Evolutionary conservation across 1,284 basidiomycete species (phyloP).

Genomic region (Boletus hoseneyae): DNA sequence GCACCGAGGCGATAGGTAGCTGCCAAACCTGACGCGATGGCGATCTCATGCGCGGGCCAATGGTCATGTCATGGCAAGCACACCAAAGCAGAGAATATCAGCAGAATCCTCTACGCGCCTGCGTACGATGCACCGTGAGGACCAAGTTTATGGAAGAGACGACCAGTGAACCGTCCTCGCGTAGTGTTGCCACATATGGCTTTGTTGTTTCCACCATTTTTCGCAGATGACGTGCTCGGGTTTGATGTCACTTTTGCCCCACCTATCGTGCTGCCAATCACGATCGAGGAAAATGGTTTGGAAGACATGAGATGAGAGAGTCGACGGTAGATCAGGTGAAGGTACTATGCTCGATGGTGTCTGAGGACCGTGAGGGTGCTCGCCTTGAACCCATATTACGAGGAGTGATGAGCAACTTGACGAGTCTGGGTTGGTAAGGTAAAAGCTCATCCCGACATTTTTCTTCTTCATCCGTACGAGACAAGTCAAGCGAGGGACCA

Average conservation of each 20-base stretch:
- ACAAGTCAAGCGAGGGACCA: neutral
- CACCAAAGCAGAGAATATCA: neutral
- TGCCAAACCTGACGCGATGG: neutral
- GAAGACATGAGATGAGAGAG: neutral
- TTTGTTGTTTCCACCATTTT: constrained; percentile 9
- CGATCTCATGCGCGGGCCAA: constrained; percentile 2
- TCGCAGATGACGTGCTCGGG: neutral
- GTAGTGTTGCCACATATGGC: constrained; percentile 4
- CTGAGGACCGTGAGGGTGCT: neutral
- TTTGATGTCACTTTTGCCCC: constrained; percentile 1
- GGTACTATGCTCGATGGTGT: neutral
- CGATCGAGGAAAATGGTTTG: constrained; percentile 2
- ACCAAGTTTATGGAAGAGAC: neutral
- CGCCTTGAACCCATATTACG: neutral
- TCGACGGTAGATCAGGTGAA: neutral
- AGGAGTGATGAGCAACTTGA: neutral
- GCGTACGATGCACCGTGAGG: neutral
- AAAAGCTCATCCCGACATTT: neutral
- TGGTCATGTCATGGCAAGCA: neutral
- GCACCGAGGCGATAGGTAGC: too few species aligned
- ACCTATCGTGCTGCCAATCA: neutral
- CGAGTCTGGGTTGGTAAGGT: constrained; percentile 1
- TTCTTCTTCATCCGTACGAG: constrained; percentile 1
- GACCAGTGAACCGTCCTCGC: neutral
- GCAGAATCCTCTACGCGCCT: neutral